phyloP scores from a whole-genome alignment of 2,329 filamentous ascomycete genomes.

The Ceratocystis albifundus region DNA sequence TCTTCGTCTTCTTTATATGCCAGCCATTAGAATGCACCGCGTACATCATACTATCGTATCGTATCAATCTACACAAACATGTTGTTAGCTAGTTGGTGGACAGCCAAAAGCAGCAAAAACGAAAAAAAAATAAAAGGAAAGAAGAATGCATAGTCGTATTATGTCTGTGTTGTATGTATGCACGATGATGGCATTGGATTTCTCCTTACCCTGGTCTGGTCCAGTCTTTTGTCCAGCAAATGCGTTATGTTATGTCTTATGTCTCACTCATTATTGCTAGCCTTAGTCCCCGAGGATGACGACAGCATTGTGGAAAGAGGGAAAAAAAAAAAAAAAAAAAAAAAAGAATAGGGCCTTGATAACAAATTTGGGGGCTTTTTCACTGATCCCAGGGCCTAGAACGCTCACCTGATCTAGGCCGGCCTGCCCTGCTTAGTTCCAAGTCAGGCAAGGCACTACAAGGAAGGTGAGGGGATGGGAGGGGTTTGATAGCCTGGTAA shows the following conservation, averaged over 20 bases:
- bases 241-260: constrained; percentile 2
- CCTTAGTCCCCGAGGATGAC: too few relatives aligned
- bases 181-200: neutral
- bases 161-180: neutral
- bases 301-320: too few relatives aligned
- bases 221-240: neutral
- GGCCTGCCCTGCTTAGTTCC: neutral
- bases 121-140: neutral
- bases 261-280: neutral
- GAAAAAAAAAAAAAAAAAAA: too few relatives aligned
- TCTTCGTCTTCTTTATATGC: too few relatives aligned
- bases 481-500: neutral
- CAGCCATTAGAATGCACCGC: too few relatives aligned
- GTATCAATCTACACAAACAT: neutral
- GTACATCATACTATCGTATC: too few relatives aligned
- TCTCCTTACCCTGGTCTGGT: neutral
- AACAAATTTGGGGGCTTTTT: too few relatives aligned
- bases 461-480: too few relatives aligned
- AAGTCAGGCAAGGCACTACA: neutral
- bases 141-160: neutral
- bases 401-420: too few relatives aligned
- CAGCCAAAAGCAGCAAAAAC: neutral
- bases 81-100: neutral
- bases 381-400: too few relatives aligned
- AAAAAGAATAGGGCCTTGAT: too few relatives aligned